A percentile compares a stretch with the other conserved stretches of the same genome.
Conservation (phyloP, 495 filamentous ascomycete species). For the Acidiella bohemica region DNA sequence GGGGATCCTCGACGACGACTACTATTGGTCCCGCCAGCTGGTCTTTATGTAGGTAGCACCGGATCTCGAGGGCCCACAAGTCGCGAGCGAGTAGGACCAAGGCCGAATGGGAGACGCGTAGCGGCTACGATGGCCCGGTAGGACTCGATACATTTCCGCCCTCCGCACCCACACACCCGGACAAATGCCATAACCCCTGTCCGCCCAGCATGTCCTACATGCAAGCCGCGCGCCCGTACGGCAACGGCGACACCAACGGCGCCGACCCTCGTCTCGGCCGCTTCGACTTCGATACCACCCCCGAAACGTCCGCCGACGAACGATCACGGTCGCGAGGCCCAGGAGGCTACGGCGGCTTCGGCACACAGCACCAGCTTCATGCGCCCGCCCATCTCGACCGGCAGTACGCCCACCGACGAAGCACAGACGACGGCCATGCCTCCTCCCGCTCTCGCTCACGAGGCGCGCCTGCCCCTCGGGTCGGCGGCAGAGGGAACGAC, state of each 20-base stretch:
- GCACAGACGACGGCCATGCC: slow-evolving; percentile 12
- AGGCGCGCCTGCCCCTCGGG: slow-evolving; percentile 1
- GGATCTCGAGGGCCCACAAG: too few species aligned
- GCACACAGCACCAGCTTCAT: slow-evolving; percentile 13
- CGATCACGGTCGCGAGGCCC: slow-evolving; percentile 27
- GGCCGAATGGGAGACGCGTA: too few species aligned
- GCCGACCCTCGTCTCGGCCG: slow-evolving; percentile 1
- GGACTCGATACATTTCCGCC: too few species aligned
- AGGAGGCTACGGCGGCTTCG: slow-evolving; percentile 25
- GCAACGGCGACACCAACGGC: slow-evolving; percentile 3
- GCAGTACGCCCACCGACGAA: slow-evolving; percentile 21
- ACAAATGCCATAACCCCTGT: too few species aligned
- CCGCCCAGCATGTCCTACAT: slow-evolving; percentile 11
- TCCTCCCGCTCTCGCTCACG: slow-evolving; percentile 1
- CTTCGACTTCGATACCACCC: slow-evolving; percentile 17
- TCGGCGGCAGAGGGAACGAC: slow-evolving; percentile 6
- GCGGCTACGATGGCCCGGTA: too few species aligned
- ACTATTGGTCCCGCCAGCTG: too few species aligned
- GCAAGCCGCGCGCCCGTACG: slow-evolving; percentile 2
- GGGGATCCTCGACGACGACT: too few species aligned
- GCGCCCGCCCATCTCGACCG: slow-evolving; percentile 24
- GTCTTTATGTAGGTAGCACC: too few species aligned
- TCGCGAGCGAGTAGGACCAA: too few species aligned
- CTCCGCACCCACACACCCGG: too few species aligned
- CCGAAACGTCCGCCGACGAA: slow-evolving; percentile 17